Base-by-base conservation (phyloP, 2,329 filamentous ascomycete genomes). In the Hypoxylon sp. region DNA sequence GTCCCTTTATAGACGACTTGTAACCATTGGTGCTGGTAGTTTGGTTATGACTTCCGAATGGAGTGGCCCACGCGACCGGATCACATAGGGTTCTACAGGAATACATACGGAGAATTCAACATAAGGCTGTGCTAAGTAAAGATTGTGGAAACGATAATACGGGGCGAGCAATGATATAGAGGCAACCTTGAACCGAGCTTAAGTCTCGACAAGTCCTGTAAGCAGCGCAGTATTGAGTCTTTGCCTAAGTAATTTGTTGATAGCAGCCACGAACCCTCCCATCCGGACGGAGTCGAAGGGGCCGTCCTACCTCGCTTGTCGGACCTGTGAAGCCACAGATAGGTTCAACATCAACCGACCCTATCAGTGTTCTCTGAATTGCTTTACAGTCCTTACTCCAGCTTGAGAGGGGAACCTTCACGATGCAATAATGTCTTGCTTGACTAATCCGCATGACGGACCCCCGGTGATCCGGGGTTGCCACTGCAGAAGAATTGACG, bases 241-340 rank as follows among this genome's bases (percentile, higher is more conserved):
- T 32, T 24, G 40, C 56, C 11, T 24, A 40, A 57, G 24, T 18
- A 53, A 45, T 36, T 20, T 38, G 8, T 59, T 48, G 46, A 42
- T 52, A 28, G 53, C 24, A 48, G 45, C 44, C 55, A 53, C 36
- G 36, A 18, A 32, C 49, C 58, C 20, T 54, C 40, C 40, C 30
- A 61, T 18, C 55, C 28, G 52, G 52, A 59, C 64, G 67, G 67
- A 68, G 64, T 63, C 64, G 20, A 65, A 67, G 64, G 64, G 61
- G 36, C 67, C 65, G 65, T 64, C 55, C 65, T 58, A 65, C 65
- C 61, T 63, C 52, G 51, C 58, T 65, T 59, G 44, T 18, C 36
- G n/a, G 16, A 30, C 20, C 48, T 24, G 38, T 55, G 42, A 54
- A 55, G 44, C 38, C 56, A 49, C 26, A 33, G 36, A 51, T 28